phyloP scores from a whole-genome alignment of 129 eudicot genomes.

The Kitagawia praeruptora region DNA sequence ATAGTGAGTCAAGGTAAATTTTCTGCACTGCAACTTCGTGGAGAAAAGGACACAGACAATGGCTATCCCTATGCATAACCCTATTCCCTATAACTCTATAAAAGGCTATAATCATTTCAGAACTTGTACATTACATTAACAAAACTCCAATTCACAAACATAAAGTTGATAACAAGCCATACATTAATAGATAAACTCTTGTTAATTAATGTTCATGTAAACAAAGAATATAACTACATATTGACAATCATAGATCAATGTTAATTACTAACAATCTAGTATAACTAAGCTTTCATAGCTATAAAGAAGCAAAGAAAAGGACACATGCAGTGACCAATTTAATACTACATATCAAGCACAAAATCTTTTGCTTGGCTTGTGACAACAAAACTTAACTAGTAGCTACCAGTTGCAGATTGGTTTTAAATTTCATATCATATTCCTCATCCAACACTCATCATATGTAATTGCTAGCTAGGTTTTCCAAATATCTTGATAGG shows the following conservation, averaged over 20 bases:
- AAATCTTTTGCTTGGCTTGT: slow-evolving; percentile 3
- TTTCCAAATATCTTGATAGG: background rate
- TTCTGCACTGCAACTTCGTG: background rate
- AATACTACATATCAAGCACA: background rate
- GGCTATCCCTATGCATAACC: background rate
- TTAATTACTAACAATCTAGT: background rate
- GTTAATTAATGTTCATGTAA: background rate
- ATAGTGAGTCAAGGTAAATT: background rate
- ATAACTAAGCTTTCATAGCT: background rate
- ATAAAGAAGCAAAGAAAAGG: background rate
- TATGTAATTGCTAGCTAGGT: background rate
- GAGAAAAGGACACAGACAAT: background rate
- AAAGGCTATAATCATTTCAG: background rate
- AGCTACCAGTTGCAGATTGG: background rate
- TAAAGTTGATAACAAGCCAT: background rate
- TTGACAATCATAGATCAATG: background rate
- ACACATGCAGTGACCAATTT: background rate
- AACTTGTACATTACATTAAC: background rate
- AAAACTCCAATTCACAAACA: background rate
- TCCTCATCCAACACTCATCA: background rate
- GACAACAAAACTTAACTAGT: background rate
- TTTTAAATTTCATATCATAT: background rate
- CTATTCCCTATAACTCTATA: background rate
- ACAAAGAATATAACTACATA: background rate
- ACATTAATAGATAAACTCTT: background rate